Percentiles rank a stretch among this genome's conserved stretches.
Evolutionary conservation across 2,329 filamentous ascomycete genomes (phyloP).

Genomic region (Incumbomyces lentus): DNA sequence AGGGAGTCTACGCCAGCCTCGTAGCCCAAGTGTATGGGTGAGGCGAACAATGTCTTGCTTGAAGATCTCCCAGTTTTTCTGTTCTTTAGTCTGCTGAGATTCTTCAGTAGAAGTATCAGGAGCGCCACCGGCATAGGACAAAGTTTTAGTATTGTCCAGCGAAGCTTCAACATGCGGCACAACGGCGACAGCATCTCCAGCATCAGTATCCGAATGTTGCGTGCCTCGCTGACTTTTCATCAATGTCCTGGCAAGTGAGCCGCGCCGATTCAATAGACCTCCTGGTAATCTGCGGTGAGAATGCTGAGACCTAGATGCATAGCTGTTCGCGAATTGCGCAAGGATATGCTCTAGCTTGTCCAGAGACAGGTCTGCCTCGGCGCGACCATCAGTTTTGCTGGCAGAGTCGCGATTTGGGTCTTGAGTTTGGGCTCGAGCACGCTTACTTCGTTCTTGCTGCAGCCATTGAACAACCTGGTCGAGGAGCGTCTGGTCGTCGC

Average conservation of each 20-base stretch:
- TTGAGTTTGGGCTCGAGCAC: constrained; percentile 20
- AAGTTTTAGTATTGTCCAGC: constrained; percentile 81
- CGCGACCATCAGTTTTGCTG: background rate
- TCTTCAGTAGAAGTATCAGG: constrained; percentile 37
- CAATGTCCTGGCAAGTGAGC: constrained; percentile 33
- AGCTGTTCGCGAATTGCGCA: constrained; percentile 29
- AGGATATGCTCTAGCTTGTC: constrained; percentile 70
- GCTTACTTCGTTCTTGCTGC: constrained; percentile 61
- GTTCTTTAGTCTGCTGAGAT: constrained; percentile 52
- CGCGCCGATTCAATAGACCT: constrained; percentile 16
- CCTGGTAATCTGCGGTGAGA: background rate
- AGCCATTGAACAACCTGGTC: constrained; percentile 76
- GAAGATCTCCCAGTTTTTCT: constrained; percentile 71
- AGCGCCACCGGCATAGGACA: constrained; percentile 58
- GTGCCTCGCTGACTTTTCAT: constrained; percentile 20
- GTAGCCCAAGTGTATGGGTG: constrained; percentile 76
- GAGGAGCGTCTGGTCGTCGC: constrained; percentile 37
- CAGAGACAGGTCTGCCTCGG: constrained; percentile 47
- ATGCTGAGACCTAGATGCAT: constrained; percentile 19
- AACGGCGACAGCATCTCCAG: constrained; percentile 63
- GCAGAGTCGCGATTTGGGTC: background rate
- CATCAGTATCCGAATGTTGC: constrained; percentile 75
- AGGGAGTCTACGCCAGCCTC: constrained; percentile 80
- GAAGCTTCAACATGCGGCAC: constrained; percentile 76
- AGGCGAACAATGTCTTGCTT: constrained; percentile 87